Evolutionary conservation across 2,329 filamentous ascomycete species (phyloP), one percentile per base, ranked within the genome.

Genomic region (Penicillium sp.): DNA sequence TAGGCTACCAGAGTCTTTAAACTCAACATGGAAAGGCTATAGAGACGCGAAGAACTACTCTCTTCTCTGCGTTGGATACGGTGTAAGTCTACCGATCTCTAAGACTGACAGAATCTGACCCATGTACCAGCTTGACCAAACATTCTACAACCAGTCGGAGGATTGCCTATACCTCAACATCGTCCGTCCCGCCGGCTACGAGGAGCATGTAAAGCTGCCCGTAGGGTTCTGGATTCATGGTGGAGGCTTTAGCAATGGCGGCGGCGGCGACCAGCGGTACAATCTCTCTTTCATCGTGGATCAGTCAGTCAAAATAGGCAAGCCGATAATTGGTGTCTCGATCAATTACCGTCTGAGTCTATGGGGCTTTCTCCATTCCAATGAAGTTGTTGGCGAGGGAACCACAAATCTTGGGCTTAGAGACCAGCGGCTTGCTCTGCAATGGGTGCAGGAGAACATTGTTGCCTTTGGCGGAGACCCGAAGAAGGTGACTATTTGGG

Each of bases 271-370:
- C 35, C 64, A 66, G 19, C 60, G 64, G 59, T 90, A 89, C 72
- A 89, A 89, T 66, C 73, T 87, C 44, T 83, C 82, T 2, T 86
- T 83, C 67, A 80, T 88, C 47, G 85, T 90, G 5, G 74, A 82
- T 51, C 78, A 82, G 19, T 81, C 82, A 23, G 80, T 82, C 29
- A 75, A 81, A 5, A 78, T 84, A 30, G 76, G 76, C 1, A 79
- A 82, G 58, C 83, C 83, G 0, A 75, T 86, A 15, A 78, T 86
- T 9, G 82, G 76, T 1, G 81, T 85, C 0, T 81, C 78, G 58
- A 77, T 85, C 65, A 85, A 84, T 66, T 85, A 85, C 62, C 78
- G 83, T 3, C 74, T 83, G 19, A 76, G 74, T 15, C 76, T 74
- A n/a, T 85, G 79, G 73, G 84, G 84, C 7, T 85, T 84, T 67